phyloP scores from a whole-genome alignment of 2,329 filamentous ascomycete genomes.

The Beauveria rudraprayagi region DNA sequence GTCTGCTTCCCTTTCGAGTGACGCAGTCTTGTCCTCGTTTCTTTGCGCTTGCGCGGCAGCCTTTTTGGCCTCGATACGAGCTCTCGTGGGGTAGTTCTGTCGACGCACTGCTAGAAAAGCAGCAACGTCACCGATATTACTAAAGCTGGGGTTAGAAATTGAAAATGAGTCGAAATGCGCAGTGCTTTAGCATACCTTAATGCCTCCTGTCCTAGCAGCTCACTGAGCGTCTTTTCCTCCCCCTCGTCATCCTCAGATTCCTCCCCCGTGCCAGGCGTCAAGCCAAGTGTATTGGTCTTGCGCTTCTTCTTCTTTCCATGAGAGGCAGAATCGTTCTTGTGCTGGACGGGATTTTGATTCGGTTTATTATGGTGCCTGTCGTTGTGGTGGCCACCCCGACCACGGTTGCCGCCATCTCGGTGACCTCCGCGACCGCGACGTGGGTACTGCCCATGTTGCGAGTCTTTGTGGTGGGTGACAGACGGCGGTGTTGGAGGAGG shows the following conservation, averaged over 20 bases:
- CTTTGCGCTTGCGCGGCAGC: conserved; percentile 36
- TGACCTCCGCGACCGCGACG: conserved; percentile 27
- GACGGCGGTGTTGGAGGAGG: conserved; percentile 27
- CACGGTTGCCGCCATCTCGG: conserved; percentile 28
- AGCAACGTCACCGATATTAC: conserved; percentile 55
- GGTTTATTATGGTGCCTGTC: conserved; percentile 36
- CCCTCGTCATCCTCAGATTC: conserved; percentile 59
- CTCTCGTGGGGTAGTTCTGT: conserved; percentile 71
- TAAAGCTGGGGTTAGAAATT: no score
- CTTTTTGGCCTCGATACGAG: conserved; percentile 57
- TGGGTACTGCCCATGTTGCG: conserved; percentile 27
- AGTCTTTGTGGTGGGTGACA: conserved; percentile 25
- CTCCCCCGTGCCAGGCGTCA: conserved; percentile 58
- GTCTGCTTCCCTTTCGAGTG: conserved; percentile 51
- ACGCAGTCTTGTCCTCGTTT: conserved; percentile 54
- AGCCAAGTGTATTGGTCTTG: conserved; percentile 62
- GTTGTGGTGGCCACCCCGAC: conserved; percentile 36
- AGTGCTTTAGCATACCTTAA: conserved; percentile 34
- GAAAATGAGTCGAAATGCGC: no score
- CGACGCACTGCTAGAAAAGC: conserved; percentile 76
- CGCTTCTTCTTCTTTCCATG: conserved; percentile 61
- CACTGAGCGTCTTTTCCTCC: conserved; percentile 60
- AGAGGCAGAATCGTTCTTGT: conserved; percentile 33
- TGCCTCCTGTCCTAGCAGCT: conserved; percentile 47
- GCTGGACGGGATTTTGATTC: conserved; percentile 14